Evolutionary conservation across 768 basidiomycete species (phyloP), one percentile per base, ranked within the genome.

Genomic region (Psilocybe sp.): DNA sequence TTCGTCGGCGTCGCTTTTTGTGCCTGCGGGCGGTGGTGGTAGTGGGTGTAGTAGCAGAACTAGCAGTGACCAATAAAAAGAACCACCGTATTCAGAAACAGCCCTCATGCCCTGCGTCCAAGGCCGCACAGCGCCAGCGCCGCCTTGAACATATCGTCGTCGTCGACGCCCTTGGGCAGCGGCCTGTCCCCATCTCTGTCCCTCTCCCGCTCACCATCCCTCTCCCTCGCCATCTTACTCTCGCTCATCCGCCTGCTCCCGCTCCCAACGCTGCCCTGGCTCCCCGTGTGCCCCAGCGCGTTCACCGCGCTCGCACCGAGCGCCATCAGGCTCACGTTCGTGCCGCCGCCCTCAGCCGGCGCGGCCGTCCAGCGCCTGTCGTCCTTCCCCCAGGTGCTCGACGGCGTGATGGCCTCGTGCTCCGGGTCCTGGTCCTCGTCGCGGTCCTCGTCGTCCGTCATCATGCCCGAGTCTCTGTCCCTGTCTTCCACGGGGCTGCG

Each of bases 141-240:
- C 18, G 84, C 86, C 52, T 78, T 79, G 80, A 88, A 84, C 67
- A 81, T 79, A 49, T 85, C 85, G 32, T 84, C 80, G 61, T 86
- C 82, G 40, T 77, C 74, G 16, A 58, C 66, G 12, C 53, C 60
- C 44, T 64, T 58, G 8, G 59, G 52, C 5, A 55, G 40, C 23
- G 23, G 23, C 23, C 23, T 28, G 23, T 28, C 23, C 23, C 23
- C 23, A 3, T 28, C 23, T 7, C 23, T 28, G 7, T 28, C 23
- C 7, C 23, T 28, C 23, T 28, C 23, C 7, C 23, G 3, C 23
- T 3, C 23, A 28, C 7, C 23, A 3, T 28, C 23, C 23, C 23
- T 28, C 23, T 28, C 23, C 23, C 23, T 3, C 23, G 7, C 23
- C 23, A 7, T 7, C 23, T 28, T 28, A 28, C 23, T 7, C 23